These are phyloP conservation scores for Pascua sp. DNA, from an alignment of 1,284 basidiomycete genomes.

Conservation along the genomic window DNA sequence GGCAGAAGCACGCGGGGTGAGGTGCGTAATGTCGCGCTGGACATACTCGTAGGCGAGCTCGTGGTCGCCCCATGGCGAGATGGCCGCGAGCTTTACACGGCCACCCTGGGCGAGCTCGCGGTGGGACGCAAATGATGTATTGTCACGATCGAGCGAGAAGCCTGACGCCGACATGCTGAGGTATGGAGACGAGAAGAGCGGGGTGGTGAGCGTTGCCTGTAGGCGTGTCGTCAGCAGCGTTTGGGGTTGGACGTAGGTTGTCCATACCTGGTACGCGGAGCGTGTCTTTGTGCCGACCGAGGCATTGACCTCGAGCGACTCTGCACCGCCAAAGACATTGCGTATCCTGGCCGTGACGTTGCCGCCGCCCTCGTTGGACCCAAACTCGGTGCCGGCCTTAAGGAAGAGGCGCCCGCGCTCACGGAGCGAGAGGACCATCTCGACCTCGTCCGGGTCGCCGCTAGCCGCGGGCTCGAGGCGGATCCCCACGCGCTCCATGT, in stretches of 20 bases:
- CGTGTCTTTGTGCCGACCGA: constrained; percentile 85
- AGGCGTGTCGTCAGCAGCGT: background rate
- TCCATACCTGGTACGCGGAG: constrained; percentile 60
- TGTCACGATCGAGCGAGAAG: constrained; percentile 53
- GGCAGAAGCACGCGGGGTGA: constrained; percentile 71
- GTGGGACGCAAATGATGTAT: constrained; percentile 51
- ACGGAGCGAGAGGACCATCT: constrained; percentile 72
- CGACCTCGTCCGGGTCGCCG: constrained; percentile 69
- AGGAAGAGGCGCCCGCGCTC: constrained; percentile 77
- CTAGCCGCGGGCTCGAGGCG: constrained; percentile 65
- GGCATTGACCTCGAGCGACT: constrained; percentile 77
- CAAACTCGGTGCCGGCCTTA: constrained; percentile 86
- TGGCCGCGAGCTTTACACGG: constrained; percentile 42
- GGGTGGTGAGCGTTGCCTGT: constrained; percentile 42
- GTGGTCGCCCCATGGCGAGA: constrained; percentile 58
- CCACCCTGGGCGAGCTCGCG: constrained; percentile 51
- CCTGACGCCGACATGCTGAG: constrained; percentile 40
- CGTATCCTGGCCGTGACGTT: constrained; percentile 73
- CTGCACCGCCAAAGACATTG: constrained; percentile 89
- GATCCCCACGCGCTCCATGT: constrained; percentile 58
- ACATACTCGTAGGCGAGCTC: constrained; percentile 79
- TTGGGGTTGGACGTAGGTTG: too few relatives aligned
- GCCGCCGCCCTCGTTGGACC: constrained; percentile 87
- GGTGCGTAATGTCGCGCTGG: constrained; percentile 65
- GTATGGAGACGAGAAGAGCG: constrained; percentile 46